Conservation (phyloP, 2,329 filamentous ascomycete species). For the Alternaria arbusti region DNA sequence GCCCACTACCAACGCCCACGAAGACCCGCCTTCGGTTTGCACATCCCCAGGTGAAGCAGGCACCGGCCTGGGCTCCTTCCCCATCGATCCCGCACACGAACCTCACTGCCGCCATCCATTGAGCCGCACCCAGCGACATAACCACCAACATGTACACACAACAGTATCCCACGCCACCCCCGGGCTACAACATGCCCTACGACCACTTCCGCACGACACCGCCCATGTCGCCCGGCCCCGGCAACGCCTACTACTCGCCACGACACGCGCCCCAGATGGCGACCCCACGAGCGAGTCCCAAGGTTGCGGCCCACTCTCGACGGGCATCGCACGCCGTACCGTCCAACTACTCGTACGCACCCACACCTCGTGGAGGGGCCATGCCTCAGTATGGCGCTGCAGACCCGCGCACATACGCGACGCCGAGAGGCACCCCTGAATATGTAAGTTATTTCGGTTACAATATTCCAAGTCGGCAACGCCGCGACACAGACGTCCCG, state of each 20-base stretch:
- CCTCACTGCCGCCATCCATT: slow-evolving; percentile 1
- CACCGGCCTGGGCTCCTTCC: slow-evolving; percentile 35
- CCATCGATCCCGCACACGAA: slow-evolving; percentile 8
- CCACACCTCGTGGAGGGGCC: slow-evolving; percentile 38
- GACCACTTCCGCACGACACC: slow-evolving; percentile 44
- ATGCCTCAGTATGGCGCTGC: slow-evolving; percentile 53
- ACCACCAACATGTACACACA: slow-evolving; percentile 37
- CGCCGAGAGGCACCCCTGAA: slow-evolving; percentile 63
- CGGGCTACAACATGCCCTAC: slow-evolving; percentile 44
- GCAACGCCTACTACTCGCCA: slow-evolving; percentile 60
- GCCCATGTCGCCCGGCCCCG: slow-evolving; percentile 56
- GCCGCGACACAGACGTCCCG: slow-evolving; percentile 47
- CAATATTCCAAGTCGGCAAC: slow-evolving; percentile 50
- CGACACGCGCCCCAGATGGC: slow-evolving; percentile 59
- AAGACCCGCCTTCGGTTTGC: slow-evolving; percentile 37
- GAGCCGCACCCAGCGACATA: slow-evolving; percentile 5
- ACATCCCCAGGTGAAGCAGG: slow-evolving; percentile 44
- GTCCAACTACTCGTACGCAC: slow-evolving; percentile 52
- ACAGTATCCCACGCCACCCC: slow-evolving; percentile 44
- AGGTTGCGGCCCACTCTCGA: slow-evolving; percentile 59
- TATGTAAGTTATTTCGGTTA: slow-evolving; percentile 69
- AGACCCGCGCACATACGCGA: slow-evolving; percentile 51
- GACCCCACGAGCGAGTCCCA: slow-evolving; percentile 54
- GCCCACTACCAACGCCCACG: slow-evolving; percentile 24
- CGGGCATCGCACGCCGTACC: slow-evolving; percentile 61